Evolutionary conservation across 2,329 filamentous ascomycete genomes (phyloP).

Genomic region (Aspergillus sclerotialis): DNA sequence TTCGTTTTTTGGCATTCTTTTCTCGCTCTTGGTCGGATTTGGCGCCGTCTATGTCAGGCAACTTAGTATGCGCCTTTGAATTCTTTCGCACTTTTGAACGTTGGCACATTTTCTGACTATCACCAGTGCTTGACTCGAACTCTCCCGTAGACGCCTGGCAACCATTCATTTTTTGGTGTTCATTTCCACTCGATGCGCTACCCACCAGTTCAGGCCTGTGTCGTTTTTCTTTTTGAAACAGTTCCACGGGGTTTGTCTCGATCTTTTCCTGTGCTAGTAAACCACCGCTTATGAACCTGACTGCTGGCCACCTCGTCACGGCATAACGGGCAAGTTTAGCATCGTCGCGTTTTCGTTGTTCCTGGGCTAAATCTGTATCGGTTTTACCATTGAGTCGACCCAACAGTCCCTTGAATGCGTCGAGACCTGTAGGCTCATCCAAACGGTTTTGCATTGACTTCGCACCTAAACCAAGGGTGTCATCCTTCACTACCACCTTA

Average conservation of each 20-base stretch:
- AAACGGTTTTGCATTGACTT: conserved; percentile 60
- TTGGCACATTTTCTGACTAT: conserved; percentile 11
- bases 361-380: conserved; percentile 63
- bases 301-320: conserved; percentile 67
- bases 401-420: conserved; percentile 77
- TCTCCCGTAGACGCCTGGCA: too few relatives aligned
- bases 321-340: conserved; percentile 67
- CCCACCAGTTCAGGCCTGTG: conserved; percentile 36
- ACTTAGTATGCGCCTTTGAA: conserved; percentile 13
- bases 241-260: conserved; percentile 21
- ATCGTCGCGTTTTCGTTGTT: conserved; percentile 61
- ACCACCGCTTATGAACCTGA: conserved; percentile 85
- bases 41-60: conserved; percentile 12
- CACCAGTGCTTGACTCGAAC: conserved; percentile 2
- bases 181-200: conserved; percentile 6
- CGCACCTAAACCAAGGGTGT: conserved; percentile 83
- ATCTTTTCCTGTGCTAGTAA: conserved; percentile 57
- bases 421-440: conserved; percentile 72
- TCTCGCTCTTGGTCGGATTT: conserved; percentile 22
- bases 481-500: conserved; percentile 77
- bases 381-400: conserved; percentile 85
- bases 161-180: conserved; percentile 6
- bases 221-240: conserved; percentile 47
- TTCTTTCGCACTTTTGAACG: conserved; percentile 17
- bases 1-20: conserved; percentile 29